A percentile compares a stretch with the other conserved stretches of the same genome.
Evolutionary conservation across 208 protist genomes (phyloP).

Genomic region (Phytomonas serpens): DNA sequence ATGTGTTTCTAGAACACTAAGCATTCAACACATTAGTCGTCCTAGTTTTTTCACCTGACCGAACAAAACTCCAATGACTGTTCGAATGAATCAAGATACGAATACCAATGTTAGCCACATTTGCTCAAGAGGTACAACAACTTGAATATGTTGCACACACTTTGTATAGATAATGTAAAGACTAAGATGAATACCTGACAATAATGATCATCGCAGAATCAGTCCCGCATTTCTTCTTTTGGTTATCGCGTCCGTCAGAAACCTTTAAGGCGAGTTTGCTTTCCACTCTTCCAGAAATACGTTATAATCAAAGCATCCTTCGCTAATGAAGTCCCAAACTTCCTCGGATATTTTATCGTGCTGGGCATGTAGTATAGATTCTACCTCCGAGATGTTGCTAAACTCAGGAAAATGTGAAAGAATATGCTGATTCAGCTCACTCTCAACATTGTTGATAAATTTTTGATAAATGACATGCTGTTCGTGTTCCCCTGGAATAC

Average conservation of each 20-base stretch:
- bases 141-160: background rate
- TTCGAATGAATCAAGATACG: background rate
- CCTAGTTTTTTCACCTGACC: background rate
- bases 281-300: conserved; percentile 61
- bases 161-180: background rate
- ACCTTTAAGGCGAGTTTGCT: conserved; percentile 16
- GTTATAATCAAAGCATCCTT: conserved; percentile 78
- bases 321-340: conserved; percentile 73
- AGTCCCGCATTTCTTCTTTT: background rate
- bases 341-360: conserved; percentile 68
- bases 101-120: background rate
- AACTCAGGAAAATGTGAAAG: conserved; percentile 21
- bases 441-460: conserved; percentile 42
- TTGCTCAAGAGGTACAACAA: background rate
- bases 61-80: background rate
- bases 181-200: background rate
- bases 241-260: background rate
- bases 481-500: conserved; percentile 45
- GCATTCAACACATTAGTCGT: background rate
- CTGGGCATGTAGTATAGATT: conserved; percentile 35
- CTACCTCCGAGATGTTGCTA: conserved; percentile 20
- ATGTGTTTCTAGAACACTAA: background rate
- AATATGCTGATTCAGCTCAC: conserved; percentile 52
- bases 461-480: conserved; percentile 43
- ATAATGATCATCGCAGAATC: background rate